Evolutionary conservation across 2,329 filamentous ascomycete species (phyloP).

Genomic region (Colletotrichum sp.): DNA sequence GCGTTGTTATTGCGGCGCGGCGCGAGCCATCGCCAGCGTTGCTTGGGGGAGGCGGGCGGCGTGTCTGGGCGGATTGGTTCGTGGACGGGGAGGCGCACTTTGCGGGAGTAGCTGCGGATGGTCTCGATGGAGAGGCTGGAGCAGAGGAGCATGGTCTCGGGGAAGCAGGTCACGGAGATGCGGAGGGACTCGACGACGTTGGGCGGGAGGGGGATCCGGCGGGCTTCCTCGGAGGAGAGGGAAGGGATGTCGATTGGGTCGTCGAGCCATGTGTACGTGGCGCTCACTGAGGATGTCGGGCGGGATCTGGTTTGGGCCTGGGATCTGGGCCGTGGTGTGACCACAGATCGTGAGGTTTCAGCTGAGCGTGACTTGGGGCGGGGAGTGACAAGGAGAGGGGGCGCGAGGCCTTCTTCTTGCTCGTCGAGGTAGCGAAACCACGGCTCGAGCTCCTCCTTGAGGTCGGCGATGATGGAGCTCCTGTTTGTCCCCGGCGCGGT

Average conservation of each 20-base stretch:
- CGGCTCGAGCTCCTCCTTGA: slow-evolving; percentile 22
- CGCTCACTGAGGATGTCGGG: slow-evolving; percentile 1
- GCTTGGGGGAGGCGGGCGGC: slow-evolving; percentile 18
- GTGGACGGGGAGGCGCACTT: slow-evolving; percentile 46
- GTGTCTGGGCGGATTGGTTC: slow-evolving; percentile 9
- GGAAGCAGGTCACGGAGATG: slow-evolving; percentile 60
- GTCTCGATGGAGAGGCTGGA: slow-evolving; percentile 62
- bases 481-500: background rate
- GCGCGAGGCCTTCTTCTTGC: slow-evolving; percentile 8
- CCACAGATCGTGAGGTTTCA: background rate
- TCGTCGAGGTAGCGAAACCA: slow-evolving; percentile 23
- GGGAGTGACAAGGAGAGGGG: slow-evolving; percentile 5
- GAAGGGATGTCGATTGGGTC: slow-evolving; percentile 16
- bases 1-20: slow-evolving; percentile 15
- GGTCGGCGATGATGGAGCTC: slow-evolving; percentile 13
- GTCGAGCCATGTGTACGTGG: slow-evolving; percentile 23
- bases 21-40: slow-evolving; percentile 20
- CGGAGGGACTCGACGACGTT: slow-evolving; percentile 59
- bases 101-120: slow-evolving; percentile 60
- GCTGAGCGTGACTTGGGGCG: background rate
- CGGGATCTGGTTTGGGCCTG: slow-evolving; percentile 4
- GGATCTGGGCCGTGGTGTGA: slow-evolving; percentile 3
- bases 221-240: slow-evolving; percentile 4
- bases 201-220: slow-evolving; percentile 51
- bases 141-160: slow-evolving; percentile 62